phyloP scores from a whole-genome alignment of 768 basidiomycete species.

The Amanita pallidorosea region DNA sequence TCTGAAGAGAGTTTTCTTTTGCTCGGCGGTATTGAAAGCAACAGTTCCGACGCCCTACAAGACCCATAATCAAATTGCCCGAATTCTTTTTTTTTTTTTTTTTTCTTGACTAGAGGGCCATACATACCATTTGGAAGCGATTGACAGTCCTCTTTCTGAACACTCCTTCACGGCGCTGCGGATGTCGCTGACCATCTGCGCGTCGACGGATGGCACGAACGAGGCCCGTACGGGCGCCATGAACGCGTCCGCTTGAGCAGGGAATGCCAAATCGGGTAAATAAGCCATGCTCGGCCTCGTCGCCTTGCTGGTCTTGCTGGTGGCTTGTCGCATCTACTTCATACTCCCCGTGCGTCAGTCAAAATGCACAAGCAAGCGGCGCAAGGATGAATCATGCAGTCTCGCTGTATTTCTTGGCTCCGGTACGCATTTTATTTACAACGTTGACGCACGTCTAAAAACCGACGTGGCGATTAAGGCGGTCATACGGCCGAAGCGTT shows the following conservation, averaged over 20 bases:
- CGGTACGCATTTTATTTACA: slow-evolving; percentile 35
- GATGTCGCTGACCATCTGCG: slow-evolving; percentile 41
- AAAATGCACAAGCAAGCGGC: not conserved
- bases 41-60: slow-evolving; percentile 66
- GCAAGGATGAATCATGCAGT: slow-evolving; percentile 17
- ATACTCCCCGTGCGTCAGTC: slow-evolving; percentile 14
- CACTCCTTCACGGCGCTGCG: slow-evolving; percentile 61
- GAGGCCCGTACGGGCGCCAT: not conserved
- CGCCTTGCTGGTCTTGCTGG: not conserved
- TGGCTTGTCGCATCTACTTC: slow-evolving; percentile 20
- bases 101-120: slow-evolving; percentile 5
- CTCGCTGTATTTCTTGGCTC: slow-evolving; percentile 91
- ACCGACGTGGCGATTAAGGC: slow-evolving; percentile 37
- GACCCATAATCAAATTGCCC: slow-evolving; percentile 4
- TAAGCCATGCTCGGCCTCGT: not conserved
- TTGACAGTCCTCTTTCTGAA: slow-evolving; percentile 55
- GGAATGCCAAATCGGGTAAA: not conserved
- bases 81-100: no score
- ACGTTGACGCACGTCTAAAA: not conserved
- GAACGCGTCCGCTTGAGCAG: not conserved
- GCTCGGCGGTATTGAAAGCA: slow-evolving; percentile 43
- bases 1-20: slow-evolving; percentile 27
- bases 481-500: slow-evolving; percentile 91
- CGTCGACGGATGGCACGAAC: slow-evolving; percentile 2
- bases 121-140: slow-evolving; percentile 73